Percentiles rank a stretch among this genome's conserved stretches.
Evolutionary conservation across 495 filamentous ascomycete species (phyloP).

Genomic region (Extremus antarcticus): DNA sequence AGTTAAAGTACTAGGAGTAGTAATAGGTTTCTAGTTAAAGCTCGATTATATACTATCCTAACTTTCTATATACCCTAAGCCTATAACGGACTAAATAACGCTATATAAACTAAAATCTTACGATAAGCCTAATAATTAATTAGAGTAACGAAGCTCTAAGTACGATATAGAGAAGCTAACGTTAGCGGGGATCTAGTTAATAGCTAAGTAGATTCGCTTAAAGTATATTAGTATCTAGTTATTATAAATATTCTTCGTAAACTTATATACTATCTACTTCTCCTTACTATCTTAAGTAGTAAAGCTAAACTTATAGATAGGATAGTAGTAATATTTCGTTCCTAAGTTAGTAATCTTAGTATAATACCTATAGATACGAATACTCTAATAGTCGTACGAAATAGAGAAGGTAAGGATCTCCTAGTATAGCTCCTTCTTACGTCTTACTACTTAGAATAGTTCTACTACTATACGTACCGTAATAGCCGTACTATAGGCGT

Average conservation of each 20-base stretch:
- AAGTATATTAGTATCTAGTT: slow-evolving; percentile 18
- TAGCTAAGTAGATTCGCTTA: slow-evolving; percentile 19
- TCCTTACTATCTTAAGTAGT: slow-evolving; percentile 7
- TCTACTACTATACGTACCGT: slow-evolving; percentile 2
- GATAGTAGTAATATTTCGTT: slow-evolving; percentile 16
- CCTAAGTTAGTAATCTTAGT: slow-evolving; percentile 14
- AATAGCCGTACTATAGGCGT: slow-evolving; percentile 15
- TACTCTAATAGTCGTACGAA: slow-evolving; percentile 33
- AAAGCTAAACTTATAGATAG: slow-evolving; percentile 12
- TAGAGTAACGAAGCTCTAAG: too few species aligned
- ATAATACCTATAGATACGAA: slow-evolving; percentile 28
- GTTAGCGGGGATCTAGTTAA: not conserved
- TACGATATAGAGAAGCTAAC: too few species aligned
- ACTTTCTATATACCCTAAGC: too few species aligned
- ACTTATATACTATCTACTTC: slow-evolving; percentile 22
- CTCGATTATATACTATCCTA: too few species aligned
- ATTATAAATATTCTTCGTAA: slow-evolving; percentile 22
- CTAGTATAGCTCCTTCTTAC: slow-evolving; percentile 31
- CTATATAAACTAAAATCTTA: too few species aligned
- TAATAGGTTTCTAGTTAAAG: too few species aligned
- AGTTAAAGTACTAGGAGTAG: too few species aligned
- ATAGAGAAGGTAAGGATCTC: slow-evolving; percentile 39
- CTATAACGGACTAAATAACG: too few species aligned
- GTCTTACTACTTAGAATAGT: slow-evolving; percentile 18
- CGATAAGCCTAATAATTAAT: too few species aligned